Percentiles rank a stretch among this genome's conserved stretches.
Evolutionary conservation across 1,284 basidiomycete genomes (phyloP).

Genomic region (Irpex sp.): DNA sequence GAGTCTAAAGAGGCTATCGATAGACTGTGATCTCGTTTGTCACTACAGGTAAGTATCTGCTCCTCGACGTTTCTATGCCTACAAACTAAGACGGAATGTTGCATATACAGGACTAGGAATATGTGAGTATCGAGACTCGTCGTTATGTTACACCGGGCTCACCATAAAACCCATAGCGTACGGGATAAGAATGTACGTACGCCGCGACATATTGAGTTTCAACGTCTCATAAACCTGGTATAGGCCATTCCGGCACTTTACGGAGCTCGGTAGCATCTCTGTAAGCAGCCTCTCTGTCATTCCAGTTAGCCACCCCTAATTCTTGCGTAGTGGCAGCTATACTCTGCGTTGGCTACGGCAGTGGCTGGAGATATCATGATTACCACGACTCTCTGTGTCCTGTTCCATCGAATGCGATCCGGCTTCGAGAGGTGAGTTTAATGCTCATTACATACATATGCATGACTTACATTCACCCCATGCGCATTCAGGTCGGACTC

Average conservation of each 20-base stretch:
- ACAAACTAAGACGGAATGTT: not conserved
- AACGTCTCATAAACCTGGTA: not conserved
- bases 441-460: not conserved
- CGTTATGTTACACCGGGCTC: not conserved
- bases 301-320: not conserved
- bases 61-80: not conserved
- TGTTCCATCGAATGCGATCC: constrained; percentile 5
- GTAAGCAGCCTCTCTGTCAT: not conserved
- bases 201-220: not conserved
- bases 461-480: not conserved
- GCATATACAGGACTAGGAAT: not conserved
- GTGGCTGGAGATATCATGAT: constrained; percentile 1
- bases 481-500: not conserved
- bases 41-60: not conserved
- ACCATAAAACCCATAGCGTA: constrained; percentile 1
- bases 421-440: constrained; percentile 2
- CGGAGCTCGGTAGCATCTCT: not conserved
- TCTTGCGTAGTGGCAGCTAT: constrained; percentile 1
- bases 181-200: constrained; percentile 5
- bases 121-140: not conserved
- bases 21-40: not conserved
- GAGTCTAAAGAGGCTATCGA: not conserved
- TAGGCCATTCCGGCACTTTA: not conserved
- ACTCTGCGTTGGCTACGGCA: constrained; percentile 1
- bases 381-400: not conserved